Conservation (phyloP, 768 basidiomycete species). For the Calocybe indica region DNA sequence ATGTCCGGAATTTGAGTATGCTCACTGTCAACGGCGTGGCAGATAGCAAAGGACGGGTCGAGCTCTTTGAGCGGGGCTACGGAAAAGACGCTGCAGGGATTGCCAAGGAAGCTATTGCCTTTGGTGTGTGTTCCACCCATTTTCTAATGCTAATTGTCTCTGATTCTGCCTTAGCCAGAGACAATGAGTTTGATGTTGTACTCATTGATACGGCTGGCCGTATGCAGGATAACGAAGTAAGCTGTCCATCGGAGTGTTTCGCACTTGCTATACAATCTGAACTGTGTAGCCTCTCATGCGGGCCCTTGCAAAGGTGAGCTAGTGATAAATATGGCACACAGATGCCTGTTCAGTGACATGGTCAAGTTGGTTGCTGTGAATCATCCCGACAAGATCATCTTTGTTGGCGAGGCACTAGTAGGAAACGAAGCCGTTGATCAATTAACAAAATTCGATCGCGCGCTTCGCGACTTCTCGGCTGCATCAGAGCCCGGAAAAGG, state of each 20-base stretch:
- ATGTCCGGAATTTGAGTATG: constrained; percentile 91
- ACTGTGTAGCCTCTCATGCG: constrained; percentile 82
- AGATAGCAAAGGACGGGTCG: constrained; percentile 73
- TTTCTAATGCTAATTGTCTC: neutral
- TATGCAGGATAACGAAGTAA: constrained; percentile 98
- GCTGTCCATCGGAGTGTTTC: constrained; percentile 7
- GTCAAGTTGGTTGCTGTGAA: constrained; percentile 84
- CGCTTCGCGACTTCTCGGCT: constrained; percentile 87
- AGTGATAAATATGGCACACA: neutral
- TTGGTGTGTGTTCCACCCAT: constrained; percentile 48
- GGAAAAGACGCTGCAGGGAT: constrained; percentile 99
- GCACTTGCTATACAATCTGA: constrained; percentile 4
- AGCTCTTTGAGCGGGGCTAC: constrained; percentile 94
- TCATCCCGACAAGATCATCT: constrained; percentile 94
- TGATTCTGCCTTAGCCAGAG: constrained; percentile 50
- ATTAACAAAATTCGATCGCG: constrained; percentile 92
- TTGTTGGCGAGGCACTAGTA: constrained; percentile 96
- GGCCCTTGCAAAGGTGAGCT: constrained; percentile 84
- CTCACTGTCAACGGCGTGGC: constrained; percentile 64
- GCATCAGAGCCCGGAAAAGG: constrained; percentile 61
- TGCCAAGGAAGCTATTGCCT: constrained; percentile 88
- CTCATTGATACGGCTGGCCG: constrained; percentile 96
- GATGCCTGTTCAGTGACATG: constrained; percentile 1
- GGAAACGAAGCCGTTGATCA: constrained; percentile 99
- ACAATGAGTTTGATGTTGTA: constrained; percentile 92